Percentiles rank a stretch among this genome's conserved stretches.
phyloP scores from a whole-genome alignment of 345 rosid species.

The Salix purpurea region DNA sequence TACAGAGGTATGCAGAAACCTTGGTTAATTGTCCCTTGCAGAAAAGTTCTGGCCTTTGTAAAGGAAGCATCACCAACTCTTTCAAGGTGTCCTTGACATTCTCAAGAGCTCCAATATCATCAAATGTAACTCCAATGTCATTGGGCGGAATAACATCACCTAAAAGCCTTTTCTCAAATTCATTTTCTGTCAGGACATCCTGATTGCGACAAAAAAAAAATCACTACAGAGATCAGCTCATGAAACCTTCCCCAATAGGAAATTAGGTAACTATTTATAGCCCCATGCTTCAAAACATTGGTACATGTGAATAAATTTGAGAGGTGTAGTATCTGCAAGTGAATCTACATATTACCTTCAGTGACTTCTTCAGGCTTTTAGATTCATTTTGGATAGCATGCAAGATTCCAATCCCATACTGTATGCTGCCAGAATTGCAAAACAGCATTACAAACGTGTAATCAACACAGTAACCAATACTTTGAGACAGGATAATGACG shows the following conservation, averaged over 20 bases:
- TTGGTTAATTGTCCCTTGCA: slow-evolving; percentile 84
- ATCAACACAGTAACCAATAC: slow-evolving; percentile 15
- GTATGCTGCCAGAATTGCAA: slow-evolving; percentile 55
- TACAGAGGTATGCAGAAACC: slow-evolving; percentile 30
- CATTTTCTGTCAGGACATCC: slow-evolving; percentile 84
- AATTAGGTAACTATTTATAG: neutral
- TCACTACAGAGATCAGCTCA: slow-evolving; percentile 7
- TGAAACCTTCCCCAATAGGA: neutral
- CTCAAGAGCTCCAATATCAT: slow-evolving; percentile 90
- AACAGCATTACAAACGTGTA: slow-evolving; percentile 22
- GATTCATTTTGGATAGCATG: slow-evolving; percentile 67
- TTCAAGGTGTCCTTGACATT: slow-evolving; percentile 84
- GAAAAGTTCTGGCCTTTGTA: slow-evolving; percentile 84
- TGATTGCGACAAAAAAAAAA: slow-evolving; percentile 28
- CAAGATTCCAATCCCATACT: slow-evolving; percentile 62
- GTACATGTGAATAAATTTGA: neutral
- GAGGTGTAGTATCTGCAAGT: neutral
- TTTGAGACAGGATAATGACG: slow-evolving; percentile 10
- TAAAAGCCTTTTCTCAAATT: slow-evolving; percentile 76
- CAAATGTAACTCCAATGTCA: slow-evolving; percentile 85
- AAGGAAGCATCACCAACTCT: slow-evolving; percentile 90
- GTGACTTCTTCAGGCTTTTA: slow-evolving; percentile 74
- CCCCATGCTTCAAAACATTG: neutral
- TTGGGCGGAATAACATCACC: slow-evolving; percentile 78
- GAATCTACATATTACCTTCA: slow-evolving; percentile 51